phyloP scores from a whole-genome alignment of 768 basidiomycete species.

The Paxillus rubicundulus region DNA sequence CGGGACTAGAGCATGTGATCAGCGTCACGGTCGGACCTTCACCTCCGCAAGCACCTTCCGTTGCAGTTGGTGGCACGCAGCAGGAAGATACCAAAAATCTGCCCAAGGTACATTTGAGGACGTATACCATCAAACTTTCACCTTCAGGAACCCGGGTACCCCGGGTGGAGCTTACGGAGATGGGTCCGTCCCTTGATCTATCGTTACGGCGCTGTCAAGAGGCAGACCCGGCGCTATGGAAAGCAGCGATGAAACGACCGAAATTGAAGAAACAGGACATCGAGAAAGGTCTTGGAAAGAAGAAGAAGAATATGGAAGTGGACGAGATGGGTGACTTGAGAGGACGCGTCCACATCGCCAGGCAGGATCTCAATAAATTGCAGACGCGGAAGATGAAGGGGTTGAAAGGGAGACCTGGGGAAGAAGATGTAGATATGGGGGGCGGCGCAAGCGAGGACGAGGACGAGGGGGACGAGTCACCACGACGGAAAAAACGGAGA shows the following conservation, averaged over 20 bases:
- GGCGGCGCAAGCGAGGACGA: slow-evolving; percentile 3
- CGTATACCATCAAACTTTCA: slow-evolving; percentile 74
- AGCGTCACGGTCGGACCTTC: slow-evolving; percentile 74
- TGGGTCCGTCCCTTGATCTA: slow-evolving; percentile 91
- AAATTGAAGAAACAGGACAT: slow-evolving; percentile 88
- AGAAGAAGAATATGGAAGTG: slow-evolving; percentile 91
- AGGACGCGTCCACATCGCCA: slow-evolving; percentile 84
- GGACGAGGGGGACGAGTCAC: slow-evolving; percentile 20
- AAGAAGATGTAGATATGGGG: slow-evolving; percentile 8
- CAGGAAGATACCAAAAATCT: slow-evolving; percentile 46
- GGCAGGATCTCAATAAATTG: slow-evolving; percentile 82
- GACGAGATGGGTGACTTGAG: slow-evolving; percentile 98
- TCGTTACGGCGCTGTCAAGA: slow-evolving; percentile 68
- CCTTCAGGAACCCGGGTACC: slow-evolving; percentile 80
- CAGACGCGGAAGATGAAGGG: slow-evolving; percentile 98
- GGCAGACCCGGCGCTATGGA: slow-evolving; percentile 77
- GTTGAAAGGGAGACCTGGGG: slow-evolving; percentile 47
- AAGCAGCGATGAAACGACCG: slow-evolving; percentile 76
- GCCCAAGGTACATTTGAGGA: slow-evolving; percentile 85
- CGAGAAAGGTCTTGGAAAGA: slow-evolving; percentile 86
- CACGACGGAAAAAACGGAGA: slow-evolving; percentile 16
- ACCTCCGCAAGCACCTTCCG: slow-evolving; percentile 44
- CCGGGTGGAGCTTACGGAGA: slow-evolving; percentile 75
- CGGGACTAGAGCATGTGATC: slow-evolving; percentile 86
- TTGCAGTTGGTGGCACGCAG: slow-evolving; percentile 15